Evolutionary conservation across 352 stramenopile genomes (phyloP).

Genomic region (Detonula confervacea): DNA sequence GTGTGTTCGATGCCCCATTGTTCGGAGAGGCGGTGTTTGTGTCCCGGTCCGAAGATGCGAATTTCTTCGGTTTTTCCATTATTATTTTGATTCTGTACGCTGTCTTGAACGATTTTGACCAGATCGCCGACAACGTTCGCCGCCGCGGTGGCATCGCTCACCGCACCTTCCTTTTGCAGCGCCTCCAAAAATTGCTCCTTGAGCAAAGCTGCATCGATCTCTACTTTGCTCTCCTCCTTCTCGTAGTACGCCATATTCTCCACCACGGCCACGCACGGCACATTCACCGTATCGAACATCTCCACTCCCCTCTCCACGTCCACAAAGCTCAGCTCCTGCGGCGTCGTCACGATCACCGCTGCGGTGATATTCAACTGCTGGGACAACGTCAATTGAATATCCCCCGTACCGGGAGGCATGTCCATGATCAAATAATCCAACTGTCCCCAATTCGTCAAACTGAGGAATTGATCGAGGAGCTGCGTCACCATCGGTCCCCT

Average conservation of each 20-base stretch:
- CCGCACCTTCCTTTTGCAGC: slow-evolving; percentile 47
- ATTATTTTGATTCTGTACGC: slow-evolving; percentile 16
- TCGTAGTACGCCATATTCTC: slow-evolving; percentile 86
- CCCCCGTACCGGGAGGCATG: slow-evolving; percentile 98
- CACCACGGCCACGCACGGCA: slow-evolving; percentile 86
- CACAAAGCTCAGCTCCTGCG: slow-evolving; percentile 96
- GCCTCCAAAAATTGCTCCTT: slow-evolving; percentile 51
- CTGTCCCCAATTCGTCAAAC: slow-evolving; percentile 96
- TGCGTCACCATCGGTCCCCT: slow-evolving; percentile 98
- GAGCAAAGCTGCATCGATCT: slow-evolving; percentile 54
- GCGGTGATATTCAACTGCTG: slow-evolving; percentile 97
- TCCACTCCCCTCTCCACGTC: slow-evolving; percentile 98
- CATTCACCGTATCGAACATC: slow-evolving; percentile 98
- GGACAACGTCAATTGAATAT: slow-evolving; percentile 98
- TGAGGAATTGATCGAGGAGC: slow-evolving; percentile 94
- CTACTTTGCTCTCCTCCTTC: slow-evolving; percentile 37
- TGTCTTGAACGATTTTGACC: slow-evolving; percentile 55
- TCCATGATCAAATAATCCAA: slow-evolving; percentile 98
- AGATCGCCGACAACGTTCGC: slow-evolving; percentile 55
- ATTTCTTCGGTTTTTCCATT: slow-evolving; percentile 51
- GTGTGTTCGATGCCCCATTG: slow-evolving; percentile 88
- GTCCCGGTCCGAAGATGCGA: slow-evolving; percentile 81
- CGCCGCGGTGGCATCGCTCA: slow-evolving; percentile 17
- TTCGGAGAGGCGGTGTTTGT: slow-evolving; percentile 81
- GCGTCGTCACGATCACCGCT: slow-evolving; percentile 98